Evolutionary conservation across 176 grass and related monocot species (phyloP).

Genomic region (Aegilops longissima): DNA sequence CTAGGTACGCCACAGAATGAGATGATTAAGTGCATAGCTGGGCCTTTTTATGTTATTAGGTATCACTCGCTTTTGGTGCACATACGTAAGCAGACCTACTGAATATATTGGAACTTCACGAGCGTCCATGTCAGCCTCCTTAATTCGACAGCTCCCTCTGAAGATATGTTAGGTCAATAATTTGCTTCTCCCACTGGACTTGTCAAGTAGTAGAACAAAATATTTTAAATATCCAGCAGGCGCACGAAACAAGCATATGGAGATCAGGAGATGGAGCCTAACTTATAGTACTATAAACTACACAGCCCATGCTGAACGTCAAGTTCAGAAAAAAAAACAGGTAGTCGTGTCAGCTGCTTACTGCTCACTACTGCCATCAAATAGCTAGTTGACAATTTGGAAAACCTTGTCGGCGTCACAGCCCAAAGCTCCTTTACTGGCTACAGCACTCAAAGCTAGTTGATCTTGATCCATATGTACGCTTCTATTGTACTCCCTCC

Average conservation of each 20-base stretch:
- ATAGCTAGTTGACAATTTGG: neutral
- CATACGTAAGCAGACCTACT: constrained; percentile 13
- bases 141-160: neutral
- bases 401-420: neutral
- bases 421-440: neutral
- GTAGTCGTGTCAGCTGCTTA: neutral
- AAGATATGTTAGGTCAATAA: constrained; percentile 43
- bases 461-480: neutral
- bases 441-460: neutral
- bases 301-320: neutral
- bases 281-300: neutral
- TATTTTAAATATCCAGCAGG: neutral
- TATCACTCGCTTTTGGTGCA: constrained; percentile 31
- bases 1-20: no score
- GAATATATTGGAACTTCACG: constrained; percentile 20
- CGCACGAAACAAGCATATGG: neutral
- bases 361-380: neutral
- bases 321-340: neutral
- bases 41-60: constrained; percentile 28
- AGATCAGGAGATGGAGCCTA: neutral
- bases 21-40: neutral
- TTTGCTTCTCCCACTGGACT: neutral
- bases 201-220: neutral
- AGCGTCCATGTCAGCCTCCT: neutral
- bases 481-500: neutral